These are phyloP conservation scores for Podospora pseudopauciseta DNA, from an alignment of 495 filamentous ascomycete genomes.

Conservation along the genomic window DNA sequence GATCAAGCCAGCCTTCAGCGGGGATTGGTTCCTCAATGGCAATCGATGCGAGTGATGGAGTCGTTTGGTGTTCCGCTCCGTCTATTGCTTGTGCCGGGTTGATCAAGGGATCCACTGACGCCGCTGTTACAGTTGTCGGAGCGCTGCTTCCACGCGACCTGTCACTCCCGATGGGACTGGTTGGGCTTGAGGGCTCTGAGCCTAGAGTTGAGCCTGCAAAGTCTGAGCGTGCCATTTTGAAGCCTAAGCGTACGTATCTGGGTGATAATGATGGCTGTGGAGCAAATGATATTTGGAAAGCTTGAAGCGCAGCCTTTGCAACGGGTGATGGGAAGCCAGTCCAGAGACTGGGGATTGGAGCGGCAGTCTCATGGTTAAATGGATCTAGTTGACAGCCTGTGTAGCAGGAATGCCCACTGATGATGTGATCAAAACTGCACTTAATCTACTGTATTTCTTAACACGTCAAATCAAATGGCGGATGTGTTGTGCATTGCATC, in stretches of 20 bases:
- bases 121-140: neutral
- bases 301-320: neutral
- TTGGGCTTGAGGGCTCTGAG: neutral
- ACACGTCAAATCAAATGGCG: neutral
- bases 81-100: neutral
- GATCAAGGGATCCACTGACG: neutral
- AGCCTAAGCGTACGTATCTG: neutral
- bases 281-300: neutral
- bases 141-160: neutral
- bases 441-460: neutral
- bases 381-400: too few relatives aligned
- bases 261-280: neutral
- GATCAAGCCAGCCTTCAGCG: constrained; percentile 26
- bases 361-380: neutral
- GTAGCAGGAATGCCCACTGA: neutral
- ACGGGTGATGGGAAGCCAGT: neutral
- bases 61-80: neutral
- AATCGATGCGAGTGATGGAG: neutral
- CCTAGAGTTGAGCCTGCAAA: neutral
- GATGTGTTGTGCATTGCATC: neutral
- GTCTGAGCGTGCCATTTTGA: neutral
- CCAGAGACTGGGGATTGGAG: neutral
- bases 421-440: neutral
- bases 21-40: neutral
- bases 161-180: neutral